Percentiles rank a stretch among this genome's conserved stretches.
Conservation (phyloP, 352 stramenopile genomes). For the Globisporangium perplexum region DNA sequence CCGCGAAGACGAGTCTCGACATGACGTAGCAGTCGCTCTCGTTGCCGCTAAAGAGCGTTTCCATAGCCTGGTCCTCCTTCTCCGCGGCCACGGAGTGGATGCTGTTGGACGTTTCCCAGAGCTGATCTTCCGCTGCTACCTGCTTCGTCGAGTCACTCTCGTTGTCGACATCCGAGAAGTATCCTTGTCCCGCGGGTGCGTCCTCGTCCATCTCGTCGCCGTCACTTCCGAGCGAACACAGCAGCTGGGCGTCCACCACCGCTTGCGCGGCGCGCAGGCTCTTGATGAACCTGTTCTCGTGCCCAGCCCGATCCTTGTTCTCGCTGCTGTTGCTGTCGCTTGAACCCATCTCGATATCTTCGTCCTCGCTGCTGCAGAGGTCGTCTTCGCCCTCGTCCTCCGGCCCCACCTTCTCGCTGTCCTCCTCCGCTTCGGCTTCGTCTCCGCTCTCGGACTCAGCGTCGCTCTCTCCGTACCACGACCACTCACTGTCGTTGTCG, state of each 20-base stretch:
- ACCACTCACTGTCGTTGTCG: constrained; percentile 45
- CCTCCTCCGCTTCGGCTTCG: constrained; percentile 11
- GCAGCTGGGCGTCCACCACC: constrained; percentile 43
- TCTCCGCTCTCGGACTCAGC: constrained; percentile 33
- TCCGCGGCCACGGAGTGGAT: constrained; percentile 27
- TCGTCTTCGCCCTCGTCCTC: not conserved
- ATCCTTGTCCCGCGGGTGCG: constrained; percentile 49
- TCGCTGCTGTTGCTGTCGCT: constrained; percentile 10
- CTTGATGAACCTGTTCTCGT: constrained; percentile 36
- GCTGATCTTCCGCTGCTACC: constrained; percentile 31
- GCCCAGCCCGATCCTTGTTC: constrained; percentile 12
- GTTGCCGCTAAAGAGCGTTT: constrained; percentile 12
- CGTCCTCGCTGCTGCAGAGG: not conserved
- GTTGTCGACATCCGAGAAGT: constrained; percentile 69
- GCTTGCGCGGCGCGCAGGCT: constrained; percentile 37
- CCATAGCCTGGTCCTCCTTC: constrained; percentile 16
- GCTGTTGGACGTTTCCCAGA: constrained; percentile 35
- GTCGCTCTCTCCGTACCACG: constrained; percentile 56
- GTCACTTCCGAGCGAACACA: constrained; percentile 20
- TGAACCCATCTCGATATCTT: constrained; percentile 17
- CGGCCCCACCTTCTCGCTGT: not conserved
- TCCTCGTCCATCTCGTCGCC: constrained; percentile 30
- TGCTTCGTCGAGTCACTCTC: constrained; percentile 21
- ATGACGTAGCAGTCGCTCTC: constrained; percentile 60
- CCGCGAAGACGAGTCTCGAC: constrained; percentile 48